phyloP scores from a whole-genome alignment of 2,329 filamentous ascomycete species.

The Exophiala viscosa region DNA sequence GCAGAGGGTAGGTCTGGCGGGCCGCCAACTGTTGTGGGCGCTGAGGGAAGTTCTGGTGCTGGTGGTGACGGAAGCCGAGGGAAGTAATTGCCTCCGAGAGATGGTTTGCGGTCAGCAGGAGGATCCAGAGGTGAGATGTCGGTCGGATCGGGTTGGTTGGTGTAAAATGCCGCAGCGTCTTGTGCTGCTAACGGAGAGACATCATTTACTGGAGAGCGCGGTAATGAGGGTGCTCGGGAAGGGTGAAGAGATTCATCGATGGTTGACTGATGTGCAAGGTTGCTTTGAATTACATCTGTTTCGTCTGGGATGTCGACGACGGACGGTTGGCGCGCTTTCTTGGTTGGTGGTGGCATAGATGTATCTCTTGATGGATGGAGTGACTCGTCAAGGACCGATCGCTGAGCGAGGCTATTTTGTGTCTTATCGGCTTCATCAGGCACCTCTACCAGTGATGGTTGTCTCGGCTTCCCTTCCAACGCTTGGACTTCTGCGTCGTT shows the following conservation, averaged over 20 bases:
- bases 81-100: slow-evolving; percentile 58
- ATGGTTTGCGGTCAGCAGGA: slow-evolving; percentile 43
- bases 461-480: slow-evolving; percentile 46
- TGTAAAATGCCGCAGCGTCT: slow-evolving; percentile 35
- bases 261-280: slow-evolving; percentile 46
- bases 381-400: slow-evolving; percentile 50
- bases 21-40: slow-evolving; percentile 24
- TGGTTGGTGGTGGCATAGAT: slow-evolving; percentile 34
- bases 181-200: slow-evolving; percentile 25
- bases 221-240: slow-evolving; percentile 25
- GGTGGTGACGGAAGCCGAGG: slow-evolving; percentile 46
- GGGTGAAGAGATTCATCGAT: slow-evolving; percentile 50
- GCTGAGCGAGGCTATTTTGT: slow-evolving; percentile 41
- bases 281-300: slow-evolving; percentile 45
- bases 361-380: slow-evolving; percentile 47
- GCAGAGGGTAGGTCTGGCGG: slow-evolving; percentile 27
- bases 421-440: slow-evolving; percentile 56
- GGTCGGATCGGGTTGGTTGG: slow-evolving; percentile 34
- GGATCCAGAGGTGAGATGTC: slow-evolving; percentile 54
- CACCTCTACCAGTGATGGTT: slow-evolving; percentile 59
- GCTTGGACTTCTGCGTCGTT: slow-evolving; percentile 63
- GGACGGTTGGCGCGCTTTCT: slow-evolving; percentile 43
- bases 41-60: slow-evolving; percentile 33
- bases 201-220: slow-evolving; percentile 14
- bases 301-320: slow-evolving; percentile 61